Percentiles rank a stretch among this genome's conserved stretches.
phyloP scores from a whole-genome alignment of 331 rosid species.

The Phaseolus coccineus region DNA sequence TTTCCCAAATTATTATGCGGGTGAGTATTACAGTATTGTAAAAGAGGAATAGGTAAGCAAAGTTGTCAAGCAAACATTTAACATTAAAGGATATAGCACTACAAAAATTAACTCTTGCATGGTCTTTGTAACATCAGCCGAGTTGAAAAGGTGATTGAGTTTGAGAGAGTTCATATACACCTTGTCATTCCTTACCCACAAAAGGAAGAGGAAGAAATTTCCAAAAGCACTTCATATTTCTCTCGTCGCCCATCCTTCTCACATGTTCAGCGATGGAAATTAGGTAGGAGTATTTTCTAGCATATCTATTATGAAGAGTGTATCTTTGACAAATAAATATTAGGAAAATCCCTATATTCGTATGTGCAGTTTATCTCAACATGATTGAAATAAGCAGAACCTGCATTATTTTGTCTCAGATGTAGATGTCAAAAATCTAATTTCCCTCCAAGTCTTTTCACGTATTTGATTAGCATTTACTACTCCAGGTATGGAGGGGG shows the following conservation, averaged over 20 bases:
- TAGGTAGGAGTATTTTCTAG: constrained; percentile 7
- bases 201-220: background rate
- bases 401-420: constrained; percentile 47
- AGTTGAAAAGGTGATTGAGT: background rate
- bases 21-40: background rate
- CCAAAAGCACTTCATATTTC: constrained; percentile 13
- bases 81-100: background rate
- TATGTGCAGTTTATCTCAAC: constrained; percentile 39
- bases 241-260: constrained; percentile 18
- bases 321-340: constrained; percentile 14
- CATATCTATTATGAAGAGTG: constrained; percentile 17
- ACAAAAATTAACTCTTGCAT: background rate
- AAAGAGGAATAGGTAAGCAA: background rate
- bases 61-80: constrained; percentile 6
- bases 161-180: background rate
- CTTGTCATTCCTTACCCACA: background rate
- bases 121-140: background rate
- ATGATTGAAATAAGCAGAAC: constrained; percentile 47
- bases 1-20: background rate
- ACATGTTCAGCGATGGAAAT: constrained; percentile 17
- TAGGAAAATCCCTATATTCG: constrained; percentile 16
- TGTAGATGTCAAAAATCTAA: constrained; percentile 46
- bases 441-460: constrained; percentile 53
- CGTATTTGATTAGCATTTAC: constrained; percentile 38
- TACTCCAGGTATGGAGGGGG: background rate